phyloP scores from a whole-genome alignment of 805 yeast species.

The Pichia phayaonensis region DNA sequence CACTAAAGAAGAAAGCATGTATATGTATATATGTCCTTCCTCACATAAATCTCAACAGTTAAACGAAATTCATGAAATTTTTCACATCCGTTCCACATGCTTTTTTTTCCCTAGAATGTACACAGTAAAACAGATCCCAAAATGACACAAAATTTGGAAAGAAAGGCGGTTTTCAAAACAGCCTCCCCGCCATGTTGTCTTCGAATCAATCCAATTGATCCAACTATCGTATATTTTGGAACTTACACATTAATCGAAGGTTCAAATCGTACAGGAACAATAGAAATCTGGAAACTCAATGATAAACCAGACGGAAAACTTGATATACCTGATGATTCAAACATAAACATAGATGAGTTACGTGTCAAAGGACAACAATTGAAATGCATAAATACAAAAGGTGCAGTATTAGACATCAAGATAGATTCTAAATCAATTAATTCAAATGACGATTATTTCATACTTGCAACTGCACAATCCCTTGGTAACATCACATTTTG shows the following conservation, averaged over 20 bases:
- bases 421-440: slow-evolving; percentile 36
- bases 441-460: slow-evolving; percentile 28
- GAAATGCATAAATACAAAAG: slow-evolving; percentile 30
- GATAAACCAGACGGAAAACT: neutral
- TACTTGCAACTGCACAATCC: slow-evolving; percentile 65
- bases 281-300: slow-evolving; percentile 33
- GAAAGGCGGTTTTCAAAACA: slow-evolving; percentile 33
- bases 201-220: slow-evolving; percentile 46
- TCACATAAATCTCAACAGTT: neutral
- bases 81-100: neutral
- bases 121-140: neutral
- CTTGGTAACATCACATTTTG: slow-evolving; percentile 70
- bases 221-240: slow-evolving; percentile 52
- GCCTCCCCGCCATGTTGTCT: slow-evolving; percentile 80
- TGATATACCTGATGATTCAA: slow-evolving; percentile 8
- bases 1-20: neutral
- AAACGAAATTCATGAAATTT: neutral
- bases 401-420: slow-evolving; percentile 76
- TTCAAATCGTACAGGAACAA: slow-evolving; percentile 57
- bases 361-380: slow-evolving; percentile 1
- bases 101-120: neutral
- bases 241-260: slow-evolving; percentile 67
- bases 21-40: too few species aligned
- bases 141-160: slow-evolving; percentile 8
- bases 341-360: neutral